Conservation (phyloP, 805 yeast genomes). For the Kregervanrija fluxuum region DNA sequence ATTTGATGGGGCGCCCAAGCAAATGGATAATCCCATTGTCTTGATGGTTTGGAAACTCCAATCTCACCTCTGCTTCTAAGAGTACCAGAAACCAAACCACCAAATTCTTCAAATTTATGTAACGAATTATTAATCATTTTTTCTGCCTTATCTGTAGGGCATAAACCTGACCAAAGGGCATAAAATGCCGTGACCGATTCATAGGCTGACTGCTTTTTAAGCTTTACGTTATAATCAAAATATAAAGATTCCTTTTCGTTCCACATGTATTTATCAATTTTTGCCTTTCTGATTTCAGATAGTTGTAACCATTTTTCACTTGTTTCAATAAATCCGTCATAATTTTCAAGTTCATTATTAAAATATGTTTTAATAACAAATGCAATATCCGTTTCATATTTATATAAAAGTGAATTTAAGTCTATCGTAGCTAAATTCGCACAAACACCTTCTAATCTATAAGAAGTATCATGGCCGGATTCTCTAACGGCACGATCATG, state of each 20-base stretch:
- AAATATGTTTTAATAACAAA: conserved; percentile 49
- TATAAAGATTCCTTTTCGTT: conserved; percentile 69
- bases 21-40: conserved; percentile 97
- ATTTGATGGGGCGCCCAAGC: conserved; percentile 99
- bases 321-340: conserved; percentile 36
- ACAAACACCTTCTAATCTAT: conserved; percentile 83
- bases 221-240: conserved; percentile 73
- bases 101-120: conserved; percentile 69
- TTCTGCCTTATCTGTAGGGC: conserved; percentile 58
- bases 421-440: conserved; percentile 89
- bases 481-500: conserved; percentile 96
- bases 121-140: conserved; percentile 50
- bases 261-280: conserved; percentile 73
- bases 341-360: conserved; percentile 36
- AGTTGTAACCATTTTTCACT: conserved; percentile 54
- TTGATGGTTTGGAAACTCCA: conserved; percentile 63
- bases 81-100: conserved; percentile 87
- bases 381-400: conserved; percentile 85
- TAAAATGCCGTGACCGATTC: conserved; percentile 89
- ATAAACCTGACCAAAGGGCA: conserved; percentile 85
- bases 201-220: conserved; percentile 48
- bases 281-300: conserved; percentile 46
- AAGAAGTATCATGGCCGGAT: conserved; percentile 92
- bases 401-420: conserved; percentile 76
- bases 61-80: conserved; percentile 64